Conservation (phyloP, 1,284 basidiomycete species). For the Leccinum solheimii region DNA sequence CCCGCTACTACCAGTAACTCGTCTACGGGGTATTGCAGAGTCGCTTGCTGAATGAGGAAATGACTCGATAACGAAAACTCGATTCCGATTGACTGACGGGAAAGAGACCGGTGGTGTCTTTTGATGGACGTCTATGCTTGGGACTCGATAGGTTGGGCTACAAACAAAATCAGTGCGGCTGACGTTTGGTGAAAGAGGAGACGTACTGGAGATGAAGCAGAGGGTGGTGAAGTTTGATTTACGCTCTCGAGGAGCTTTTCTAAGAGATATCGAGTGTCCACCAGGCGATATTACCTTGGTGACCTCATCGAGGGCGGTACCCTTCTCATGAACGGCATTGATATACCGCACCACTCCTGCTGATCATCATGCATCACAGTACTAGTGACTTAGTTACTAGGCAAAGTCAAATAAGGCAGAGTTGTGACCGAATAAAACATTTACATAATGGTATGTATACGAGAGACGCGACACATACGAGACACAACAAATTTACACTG, state of each 20-base stretch:
- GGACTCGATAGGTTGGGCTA: constrained; percentile 23
- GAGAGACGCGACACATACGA: no score
- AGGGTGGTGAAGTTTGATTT: constrained; percentile 40
- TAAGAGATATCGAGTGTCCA: constrained; percentile 66
- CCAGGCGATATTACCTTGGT: constrained; percentile 70
- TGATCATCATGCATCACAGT: no score
- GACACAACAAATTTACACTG: no score
- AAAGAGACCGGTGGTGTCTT: constrained; percentile 33
- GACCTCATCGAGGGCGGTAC: constrained; percentile 49
- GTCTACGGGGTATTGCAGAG: constrained; percentile 51
- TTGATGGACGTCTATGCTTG: constrained; percentile 8
- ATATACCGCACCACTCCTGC: constrained; percentile 8
- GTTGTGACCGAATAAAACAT: no score
- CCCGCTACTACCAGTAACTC: constrained; percentile 39
- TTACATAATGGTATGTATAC: no score
- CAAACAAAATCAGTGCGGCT: constrained; percentile 10
- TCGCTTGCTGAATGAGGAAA: constrained; percentile 35
- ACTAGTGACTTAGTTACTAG: no score
- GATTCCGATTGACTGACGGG: constrained; percentile 31
- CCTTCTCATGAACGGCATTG: constrained; percentile 39
- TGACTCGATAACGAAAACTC: constrained; percentile 9
- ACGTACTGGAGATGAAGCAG: constrained; percentile 43
- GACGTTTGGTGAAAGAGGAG: constrained; percentile 2
- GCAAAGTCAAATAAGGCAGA: no score
- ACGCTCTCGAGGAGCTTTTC: constrained; percentile 46